phyloP scores from a whole-genome alignment of 169 alveolate genomes.

The Eimeria praecox region DNA sequence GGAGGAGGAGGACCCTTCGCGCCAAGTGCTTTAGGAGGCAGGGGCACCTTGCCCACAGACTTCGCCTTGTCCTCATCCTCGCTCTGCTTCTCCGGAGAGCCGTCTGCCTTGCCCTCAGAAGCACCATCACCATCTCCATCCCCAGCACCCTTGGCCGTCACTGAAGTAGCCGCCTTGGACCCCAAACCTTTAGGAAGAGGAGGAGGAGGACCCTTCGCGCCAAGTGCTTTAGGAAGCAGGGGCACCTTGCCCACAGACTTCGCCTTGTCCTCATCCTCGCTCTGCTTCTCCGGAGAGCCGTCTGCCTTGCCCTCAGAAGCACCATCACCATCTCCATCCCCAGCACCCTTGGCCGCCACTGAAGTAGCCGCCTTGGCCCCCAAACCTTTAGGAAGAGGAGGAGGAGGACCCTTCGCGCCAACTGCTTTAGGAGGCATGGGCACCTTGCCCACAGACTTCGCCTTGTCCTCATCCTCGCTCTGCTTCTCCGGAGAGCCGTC shows the following conservation, averaged over 20 bases:
- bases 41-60: neutral
- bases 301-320: neutral
- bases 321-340: neutral
- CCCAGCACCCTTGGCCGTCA: constrained; percentile 13
- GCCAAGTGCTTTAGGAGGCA: too few relatives aligned
- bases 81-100: neutral
- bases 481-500: neutral
- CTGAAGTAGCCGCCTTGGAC: neutral
- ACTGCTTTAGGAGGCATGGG: neutral
- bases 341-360: neutral
- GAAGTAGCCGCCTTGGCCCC: neutral
- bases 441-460: neutral
- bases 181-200: neutral
- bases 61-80: neutral
- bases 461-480: constrained; percentile 12
- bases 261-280: constrained; percentile 6
- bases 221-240: neutral
- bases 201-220: neutral
- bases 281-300: neutral
- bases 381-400: neutral
- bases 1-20: too few relatives aligned
- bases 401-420: neutral
- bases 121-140: neutral
- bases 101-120: neutral
- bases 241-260: neutral